A percentile compares a stretch with the other conserved stretches of the same genome.
phyloP scores from a whole-genome alignment of 2,329 filamentous ascomycete genomes.

The Apiospora rasikravindrae region DNA sequence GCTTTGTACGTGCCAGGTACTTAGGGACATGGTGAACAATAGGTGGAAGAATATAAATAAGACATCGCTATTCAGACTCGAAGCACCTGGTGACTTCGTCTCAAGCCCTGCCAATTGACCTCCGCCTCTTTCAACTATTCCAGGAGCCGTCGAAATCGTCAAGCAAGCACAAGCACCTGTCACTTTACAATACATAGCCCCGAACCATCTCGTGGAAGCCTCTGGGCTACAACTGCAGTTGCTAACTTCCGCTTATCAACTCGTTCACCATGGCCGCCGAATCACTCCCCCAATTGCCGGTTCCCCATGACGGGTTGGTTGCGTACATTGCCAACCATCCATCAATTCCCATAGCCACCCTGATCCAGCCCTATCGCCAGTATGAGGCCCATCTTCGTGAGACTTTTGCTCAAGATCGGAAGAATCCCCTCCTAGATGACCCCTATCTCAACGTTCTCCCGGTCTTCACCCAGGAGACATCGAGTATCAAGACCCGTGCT shows the following conservation, averaged over 20 bases:
- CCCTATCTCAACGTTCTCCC: slow-evolving; percentile 68
- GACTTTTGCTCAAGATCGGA: slow-evolving; percentile 71
- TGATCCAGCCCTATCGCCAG: slow-evolving; percentile 69
- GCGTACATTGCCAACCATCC: slow-evolving; percentile 61
- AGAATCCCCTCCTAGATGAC: slow-evolving; percentile 61
- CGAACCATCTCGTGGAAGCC: background rate
- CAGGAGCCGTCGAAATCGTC: background rate
- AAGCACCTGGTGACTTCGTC: background rate
- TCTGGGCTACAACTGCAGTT: background rate
- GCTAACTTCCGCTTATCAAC: background rate
- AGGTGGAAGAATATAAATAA: background rate
- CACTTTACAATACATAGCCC: background rate
- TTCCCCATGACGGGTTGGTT: slow-evolving; percentile 49
- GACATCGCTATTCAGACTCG: background rate
- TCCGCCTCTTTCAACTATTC: background rate
- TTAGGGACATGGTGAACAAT: background rate
- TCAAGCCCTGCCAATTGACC: background rate
- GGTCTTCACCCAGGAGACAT: slow-evolving; percentile 64
- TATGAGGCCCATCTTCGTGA: slow-evolving; percentile 72
- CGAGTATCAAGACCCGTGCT: slow-evolving; percentile 65
- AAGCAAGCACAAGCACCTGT: background rate
- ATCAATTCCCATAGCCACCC: slow-evolving; percentile 57
- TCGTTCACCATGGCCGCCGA: slow-evolving; percentile 42
- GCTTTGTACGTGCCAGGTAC: background rate
- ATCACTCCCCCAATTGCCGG: slow-evolving; percentile 52